Base-by-base conservation (phyloP, 2,329 filamentous ascomycete species). In the Colletotrichum lentis region DNA sequence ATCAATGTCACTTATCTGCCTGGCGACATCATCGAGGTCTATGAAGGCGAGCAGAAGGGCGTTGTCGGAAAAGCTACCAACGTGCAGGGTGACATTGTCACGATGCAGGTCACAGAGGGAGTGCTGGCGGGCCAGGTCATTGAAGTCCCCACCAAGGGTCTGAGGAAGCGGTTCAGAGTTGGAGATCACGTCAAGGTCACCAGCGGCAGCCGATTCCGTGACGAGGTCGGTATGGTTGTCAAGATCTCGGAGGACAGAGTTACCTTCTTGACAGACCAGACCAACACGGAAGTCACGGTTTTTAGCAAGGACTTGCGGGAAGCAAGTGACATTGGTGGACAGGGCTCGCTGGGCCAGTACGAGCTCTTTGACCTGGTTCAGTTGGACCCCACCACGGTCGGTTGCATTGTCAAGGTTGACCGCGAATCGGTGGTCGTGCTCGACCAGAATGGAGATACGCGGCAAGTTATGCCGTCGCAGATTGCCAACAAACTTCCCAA, bases 161-260 rank as follows among this genome's bases (percentile, higher is more conserved):
- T 99, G 31, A 92, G 96, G 66, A 99, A 99, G 80, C 88, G 93
- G 37, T 99, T 99, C 85, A 89, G 87, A 72, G 87, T 94, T 70
- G 96, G 96, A 83, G 96, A 99, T 75, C 96, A 99, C 76, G 96
- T 99, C 82, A 98, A 98, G 82, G 96, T 99, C 73, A 97, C 97
- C 76, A 95, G 96, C 63, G 95, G 94, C 46, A 97, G 94, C 81
- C 91, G 93, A 73, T 98, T 94, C 78, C 89, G 92, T 63, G 96
- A 97, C 73, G 96, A 99, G 80, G 91, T 98, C 52, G 96, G 96
- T 79, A 97, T 97, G 88, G 94, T 99, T 59, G 94, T 98, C 72
- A 93, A 93, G 77, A 96, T 97, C 72, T 91, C 89, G 56, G 93
- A 97, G 69, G 96, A 99, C 77, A 90, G 92, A 46, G 94, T 99